A percentile compares a stretch with the other conserved stretches of the same genome.
Conservation (phyloP, 2,329 filamentous ascomycete species). For the Balansia obtecta region DNA sequence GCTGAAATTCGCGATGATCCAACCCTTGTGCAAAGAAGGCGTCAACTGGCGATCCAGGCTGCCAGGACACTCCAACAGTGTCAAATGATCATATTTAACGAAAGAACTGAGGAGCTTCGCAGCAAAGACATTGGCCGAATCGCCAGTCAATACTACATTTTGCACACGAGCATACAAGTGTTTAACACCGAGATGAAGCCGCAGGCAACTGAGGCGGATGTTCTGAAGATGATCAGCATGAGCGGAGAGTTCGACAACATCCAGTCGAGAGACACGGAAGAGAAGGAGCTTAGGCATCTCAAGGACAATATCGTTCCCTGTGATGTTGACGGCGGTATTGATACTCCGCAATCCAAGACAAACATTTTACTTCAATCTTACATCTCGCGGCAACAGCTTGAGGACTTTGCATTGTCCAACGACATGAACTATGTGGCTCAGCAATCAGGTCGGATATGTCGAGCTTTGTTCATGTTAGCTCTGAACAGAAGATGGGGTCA, state of each 20-base stretch:
- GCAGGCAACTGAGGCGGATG: conserved; percentile 76
- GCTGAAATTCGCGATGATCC: conserved; percentile 81
- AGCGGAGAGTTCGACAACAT: conserved; percentile 98
- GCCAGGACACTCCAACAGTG: conserved; percentile 78
- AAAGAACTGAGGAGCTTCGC: conserved; percentile 80
- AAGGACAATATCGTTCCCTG: conserved; percentile 62
- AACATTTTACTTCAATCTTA: conserved; percentile 92
- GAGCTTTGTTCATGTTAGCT: conserved; percentile 94
- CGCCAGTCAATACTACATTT: conserved; percentile 92
- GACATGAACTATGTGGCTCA: conserved; percentile 93
- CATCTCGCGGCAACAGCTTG: conserved; percentile 75
- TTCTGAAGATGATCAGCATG: conserved; percentile 93
- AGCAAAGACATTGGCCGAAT: conserved; percentile 94
- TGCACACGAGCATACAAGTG: conserved; percentile 85
- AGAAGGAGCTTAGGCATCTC: conserved; percentile 70
- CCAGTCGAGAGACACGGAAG: conserved; percentile 80
- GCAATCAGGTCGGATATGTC: conserved; percentile 86
- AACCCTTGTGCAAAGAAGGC: conserved; percentile 70
- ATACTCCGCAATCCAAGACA: conserved; percentile 75
- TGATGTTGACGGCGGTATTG: conserved; percentile 60
- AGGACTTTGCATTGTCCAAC: conserved; percentile 87
- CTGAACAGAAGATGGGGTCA: conserved; percentile 92
- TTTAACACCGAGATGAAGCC: conserved; percentile 94
- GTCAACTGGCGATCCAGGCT: conserved; percentile 78
- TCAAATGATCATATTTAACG: conserved; percentile 99